A percentile compares a stretch with the other conserved stretches of the same genome.
These are phyloP conservation scores for Pichia sp. DNA, from an alignment of 1,139 yeast genomes.

Conservation along the genomic window DNA sequence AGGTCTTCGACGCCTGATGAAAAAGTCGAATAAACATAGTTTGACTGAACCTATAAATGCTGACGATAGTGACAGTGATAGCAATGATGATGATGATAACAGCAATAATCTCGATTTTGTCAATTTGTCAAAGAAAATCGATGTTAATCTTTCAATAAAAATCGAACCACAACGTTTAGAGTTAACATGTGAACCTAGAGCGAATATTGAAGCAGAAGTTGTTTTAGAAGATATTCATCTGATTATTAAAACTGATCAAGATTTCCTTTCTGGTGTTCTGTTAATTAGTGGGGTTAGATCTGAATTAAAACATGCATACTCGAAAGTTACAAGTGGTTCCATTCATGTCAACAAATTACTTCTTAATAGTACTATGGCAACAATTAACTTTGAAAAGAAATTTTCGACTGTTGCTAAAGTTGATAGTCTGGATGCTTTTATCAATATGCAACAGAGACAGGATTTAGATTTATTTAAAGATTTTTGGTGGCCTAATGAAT, in stretches of 20 bases:
- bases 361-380: constrained; percentile 36
- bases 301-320: constrained; percentile 81
- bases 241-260: constrained; percentile 50
- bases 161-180: constrained; percentile 70
- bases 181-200: constrained; percentile 87
- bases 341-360: constrained; percentile 49
- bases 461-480: constrained; percentile 79
- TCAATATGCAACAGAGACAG: constrained; percentile 80
- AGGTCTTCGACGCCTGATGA: constrained; percentile 33
- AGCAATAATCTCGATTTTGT: constrained; percentile 21
- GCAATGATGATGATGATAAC: not conserved
- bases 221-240: constrained; percentile 61
- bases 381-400: constrained; percentile 30
- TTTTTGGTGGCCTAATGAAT: constrained; percentile 62
- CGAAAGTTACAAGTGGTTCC: constrained; percentile 83
- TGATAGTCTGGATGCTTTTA: constrained; percentile 51
- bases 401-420: constrained; percentile 50
- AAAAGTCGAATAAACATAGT: constrained; percentile 5
- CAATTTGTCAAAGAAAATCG: constrained; percentile 34
- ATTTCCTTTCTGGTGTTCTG: constrained; percentile 38
- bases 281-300: constrained; percentile 52
- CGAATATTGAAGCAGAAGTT: constrained; percentile 83
- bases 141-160: constrained; percentile 56
- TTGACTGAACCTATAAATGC: too few species aligned
- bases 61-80: too few species aligned